Base-by-base conservation (phyloP, 1,139 yeast genomes). In the Pneumocystis murina region DNA sequence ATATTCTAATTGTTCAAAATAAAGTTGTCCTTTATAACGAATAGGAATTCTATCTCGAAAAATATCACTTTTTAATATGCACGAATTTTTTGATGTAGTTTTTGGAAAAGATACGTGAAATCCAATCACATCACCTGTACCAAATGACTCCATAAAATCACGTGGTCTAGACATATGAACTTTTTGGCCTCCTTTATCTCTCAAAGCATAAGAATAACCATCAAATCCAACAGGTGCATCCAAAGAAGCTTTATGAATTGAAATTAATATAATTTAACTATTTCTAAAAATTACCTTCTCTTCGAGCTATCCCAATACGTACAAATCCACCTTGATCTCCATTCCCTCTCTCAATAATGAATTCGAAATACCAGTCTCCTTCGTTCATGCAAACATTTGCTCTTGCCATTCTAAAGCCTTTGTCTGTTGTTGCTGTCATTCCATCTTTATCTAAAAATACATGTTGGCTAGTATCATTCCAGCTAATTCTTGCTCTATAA, bases 171-270 rank as follows among this genome's bases (percentile, higher is more conserved):
- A 84, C 59, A 86, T 74, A 67, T 92, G 95, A 60, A 92, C 79
- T 57, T 82, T 82, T 67, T 87, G 87, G 1, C 97, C 95, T n/a
- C 80, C 79, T 43, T 81, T 80, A 74, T 91, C 97, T 66, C 97
- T 78, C 12, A 92, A 71, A 0, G 96, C 97, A 73, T 94, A 92
- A 0, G 97, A 92, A 74, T 90, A 92, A 0, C 91, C 94, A 73
- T 92, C 97, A 71, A 83, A 88, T 3, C 99, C 99, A 10, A 91
- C 92, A 0, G 99, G 98, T 0, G 96, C 96, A 69, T 92, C 97
- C 62, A 91, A 75, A 63, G 90, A 82, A 0, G 96, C 95, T 66
- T 55, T 14, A 38, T 16, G 28, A 2, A 33, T 59, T 59, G 17
- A 7, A 30, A 14, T 43, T 17, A 55, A 40, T 54, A 61, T 39